Percentiles rank a stretch among this genome's conserved stretches.
Evolutionary conservation across 495 filamentous ascomycete species (phyloP).

Genomic region (Echria macrotheca): DNA sequence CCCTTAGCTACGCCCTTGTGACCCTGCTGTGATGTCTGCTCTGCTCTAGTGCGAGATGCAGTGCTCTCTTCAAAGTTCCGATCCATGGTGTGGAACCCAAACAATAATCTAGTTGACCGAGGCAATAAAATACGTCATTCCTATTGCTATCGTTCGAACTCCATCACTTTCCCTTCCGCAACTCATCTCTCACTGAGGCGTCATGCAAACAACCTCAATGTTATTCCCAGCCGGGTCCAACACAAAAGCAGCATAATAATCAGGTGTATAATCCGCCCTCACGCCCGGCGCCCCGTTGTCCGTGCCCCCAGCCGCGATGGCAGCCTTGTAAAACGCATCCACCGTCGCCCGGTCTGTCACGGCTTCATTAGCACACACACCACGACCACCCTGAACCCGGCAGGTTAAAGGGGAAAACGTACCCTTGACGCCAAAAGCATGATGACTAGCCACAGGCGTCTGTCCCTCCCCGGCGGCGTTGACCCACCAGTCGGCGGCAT

Average conservation of each 20-base stretch:
- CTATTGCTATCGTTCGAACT: no score
- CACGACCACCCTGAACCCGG: no score
- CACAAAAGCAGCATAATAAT: conserved; percentile 49
- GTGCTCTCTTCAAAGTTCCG: no score
- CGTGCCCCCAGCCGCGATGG: conserved; percentile 19
- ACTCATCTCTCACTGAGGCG: no score
- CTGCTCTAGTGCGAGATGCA: no score
- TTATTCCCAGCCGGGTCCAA: conserved; percentile 50
- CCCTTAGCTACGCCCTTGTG: no score
- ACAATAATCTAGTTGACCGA: no score
- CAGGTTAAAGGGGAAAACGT: not conserved
- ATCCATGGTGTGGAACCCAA: no score
- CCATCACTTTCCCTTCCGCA: no score
- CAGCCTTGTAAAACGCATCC: conserved; percentile 19
- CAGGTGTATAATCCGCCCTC: conserved; percentile 33
- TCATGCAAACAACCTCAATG: conserved; percentile 44
- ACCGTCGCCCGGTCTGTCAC: conserved; percentile 16
- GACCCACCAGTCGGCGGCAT: conserved; percentile 19
- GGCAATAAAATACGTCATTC: no score
- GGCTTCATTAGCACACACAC: not conserved
- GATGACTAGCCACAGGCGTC: conserved; percentile 8
- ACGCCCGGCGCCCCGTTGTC: conserved; percentile 44
- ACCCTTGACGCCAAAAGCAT: conserved; percentile 19
- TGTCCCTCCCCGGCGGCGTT: not conserved
- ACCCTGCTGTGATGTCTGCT: no score